Conservation (phyloP, 2,329 filamentous ascomycete genomes). For the Chaetomium sp. region DNA sequence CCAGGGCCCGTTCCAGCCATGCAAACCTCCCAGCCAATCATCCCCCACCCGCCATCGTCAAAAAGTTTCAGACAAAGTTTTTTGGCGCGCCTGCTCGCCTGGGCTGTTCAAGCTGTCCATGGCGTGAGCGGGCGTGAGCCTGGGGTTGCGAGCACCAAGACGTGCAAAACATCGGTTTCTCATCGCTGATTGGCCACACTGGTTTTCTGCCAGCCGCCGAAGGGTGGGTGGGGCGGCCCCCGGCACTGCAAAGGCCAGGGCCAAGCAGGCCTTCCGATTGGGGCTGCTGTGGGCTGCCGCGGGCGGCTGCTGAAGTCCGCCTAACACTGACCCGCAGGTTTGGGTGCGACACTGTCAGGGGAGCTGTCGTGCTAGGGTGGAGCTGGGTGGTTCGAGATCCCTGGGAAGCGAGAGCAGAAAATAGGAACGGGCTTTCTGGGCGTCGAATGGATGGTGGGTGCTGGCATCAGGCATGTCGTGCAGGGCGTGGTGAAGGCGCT, state of each 20-base stretch:
- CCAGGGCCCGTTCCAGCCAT: constrained; percentile 6
- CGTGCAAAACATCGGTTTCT: background rate
- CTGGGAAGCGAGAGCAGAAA: too few species aligned
- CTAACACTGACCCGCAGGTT: background rate
- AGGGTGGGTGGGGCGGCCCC: constrained; percentile 5
- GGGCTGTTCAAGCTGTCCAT: too few species aligned
- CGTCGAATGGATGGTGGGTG: too few species aligned
- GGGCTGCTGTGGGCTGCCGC: constrained; percentile 8
- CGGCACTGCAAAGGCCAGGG: background rate
- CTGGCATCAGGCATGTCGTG: background rate
- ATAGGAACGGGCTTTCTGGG: too few species aligned
- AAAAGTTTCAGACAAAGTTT: too few species aligned
- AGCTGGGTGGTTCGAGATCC: background rate
- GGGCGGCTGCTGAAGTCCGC: constrained; percentile 12
- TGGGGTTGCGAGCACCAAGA: background rate
- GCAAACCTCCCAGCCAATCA: background rate
- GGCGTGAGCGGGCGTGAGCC: too few species aligned
- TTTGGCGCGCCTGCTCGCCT: too few species aligned
- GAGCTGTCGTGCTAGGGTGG: constrained; percentile 7
- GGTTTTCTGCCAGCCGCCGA: background rate
- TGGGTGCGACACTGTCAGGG: constrained; percentile 5
- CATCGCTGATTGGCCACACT: constrained; percentile 2
- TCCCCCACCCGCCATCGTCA: background rate
- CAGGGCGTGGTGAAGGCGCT: constrained; percentile 7
- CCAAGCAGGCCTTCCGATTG: constrained; percentile 11